A percentile compares a stretch with the other conserved stretches of the same genome.
Conservation (phyloP, 2,329 filamentous ascomycete genomes). For the Didymella pomorum region DNA sequence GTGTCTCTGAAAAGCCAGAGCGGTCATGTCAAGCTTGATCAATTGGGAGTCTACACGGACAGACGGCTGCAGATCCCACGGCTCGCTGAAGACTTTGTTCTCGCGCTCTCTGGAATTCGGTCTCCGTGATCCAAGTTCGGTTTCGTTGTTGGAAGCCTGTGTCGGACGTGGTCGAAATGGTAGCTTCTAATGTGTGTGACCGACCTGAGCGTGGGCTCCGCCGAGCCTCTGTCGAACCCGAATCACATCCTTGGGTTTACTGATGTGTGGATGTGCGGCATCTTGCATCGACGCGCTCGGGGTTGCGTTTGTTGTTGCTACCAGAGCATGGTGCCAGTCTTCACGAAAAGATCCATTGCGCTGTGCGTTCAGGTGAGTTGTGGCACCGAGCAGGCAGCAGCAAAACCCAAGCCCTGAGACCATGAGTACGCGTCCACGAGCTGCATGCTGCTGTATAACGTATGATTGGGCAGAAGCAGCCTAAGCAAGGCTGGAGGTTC, state of each 20-base stretch:
- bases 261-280: neutral
- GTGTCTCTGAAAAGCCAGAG: neutral
- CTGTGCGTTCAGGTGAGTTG: neutral
- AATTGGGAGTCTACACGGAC: neutral
- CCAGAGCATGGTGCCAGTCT: neutral
- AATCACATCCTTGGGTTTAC: neutral
- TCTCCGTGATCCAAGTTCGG: neutral
- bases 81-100: too few relatives aligned
- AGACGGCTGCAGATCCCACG: too few relatives aligned
- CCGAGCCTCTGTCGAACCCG: neutral
- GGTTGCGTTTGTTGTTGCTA: neutral
- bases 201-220: neutral
- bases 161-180: neutral
- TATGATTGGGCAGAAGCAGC: constrained; percentile 1
- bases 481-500: constrained; percentile 3
- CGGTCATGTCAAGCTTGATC: neutral
- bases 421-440: neutral
- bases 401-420: neutral
- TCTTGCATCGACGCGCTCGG: neutral
- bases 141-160: neutral
- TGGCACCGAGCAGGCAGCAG: neutral
- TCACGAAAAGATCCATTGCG: neutral
- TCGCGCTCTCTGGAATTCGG: too few relatives aligned
- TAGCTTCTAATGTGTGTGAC: neutral
- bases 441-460: neutral